Conservation (phyloP, 208 protist species). For the Strigomonas galati region DNA sequence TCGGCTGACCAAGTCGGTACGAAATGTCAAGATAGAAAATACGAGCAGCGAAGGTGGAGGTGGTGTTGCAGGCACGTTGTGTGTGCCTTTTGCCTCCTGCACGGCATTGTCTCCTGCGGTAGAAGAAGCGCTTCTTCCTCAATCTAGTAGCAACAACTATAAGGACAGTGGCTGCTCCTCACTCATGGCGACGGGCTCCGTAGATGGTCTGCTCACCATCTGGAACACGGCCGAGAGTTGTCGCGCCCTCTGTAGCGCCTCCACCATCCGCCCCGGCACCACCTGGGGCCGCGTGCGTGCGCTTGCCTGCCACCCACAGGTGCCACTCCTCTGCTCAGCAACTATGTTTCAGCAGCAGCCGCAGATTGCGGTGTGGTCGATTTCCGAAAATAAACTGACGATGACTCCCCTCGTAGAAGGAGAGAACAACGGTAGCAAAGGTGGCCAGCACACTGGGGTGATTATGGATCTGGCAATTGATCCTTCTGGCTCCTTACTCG, state of each 20-base stretch:
- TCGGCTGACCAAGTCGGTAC: constrained; percentile 66
- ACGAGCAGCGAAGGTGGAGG: neutral
- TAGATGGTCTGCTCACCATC: constrained; percentile 76
- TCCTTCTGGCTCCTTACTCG: constrained; percentile 57
- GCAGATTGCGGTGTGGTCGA: neutral
- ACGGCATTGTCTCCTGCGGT: constrained; percentile 28
- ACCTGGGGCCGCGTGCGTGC: constrained; percentile 63
- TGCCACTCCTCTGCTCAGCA: constrained; percentile 50
- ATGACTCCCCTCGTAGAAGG: constrained; percentile 8
- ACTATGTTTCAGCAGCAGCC: constrained; percentile 62
- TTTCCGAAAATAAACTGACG: neutral
- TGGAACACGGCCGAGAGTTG: constrained; percentile 57
- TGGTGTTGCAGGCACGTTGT: constrained; percentile 44
- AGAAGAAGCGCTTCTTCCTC: neutral
- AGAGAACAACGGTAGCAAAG: constrained; percentile 11
- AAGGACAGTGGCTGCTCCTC: constrained; percentile 3
- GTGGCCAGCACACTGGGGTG: constrained; percentile 13
- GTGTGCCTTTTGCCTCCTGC: constrained; percentile 65
- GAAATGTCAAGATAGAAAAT: constrained; percentile 60
- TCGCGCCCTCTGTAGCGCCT: constrained; percentile 35
- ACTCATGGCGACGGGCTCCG: constrained; percentile 54
- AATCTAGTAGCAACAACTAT: neutral
- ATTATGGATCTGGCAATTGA: constrained; percentile 62
- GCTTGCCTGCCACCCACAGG: constrained; percentile 42
- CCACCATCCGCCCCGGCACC: constrained; percentile 30